phyloP scores from a whole-genome alignment of 768 basidiomycete species.

The Dentipellis fragilis region DNA sequence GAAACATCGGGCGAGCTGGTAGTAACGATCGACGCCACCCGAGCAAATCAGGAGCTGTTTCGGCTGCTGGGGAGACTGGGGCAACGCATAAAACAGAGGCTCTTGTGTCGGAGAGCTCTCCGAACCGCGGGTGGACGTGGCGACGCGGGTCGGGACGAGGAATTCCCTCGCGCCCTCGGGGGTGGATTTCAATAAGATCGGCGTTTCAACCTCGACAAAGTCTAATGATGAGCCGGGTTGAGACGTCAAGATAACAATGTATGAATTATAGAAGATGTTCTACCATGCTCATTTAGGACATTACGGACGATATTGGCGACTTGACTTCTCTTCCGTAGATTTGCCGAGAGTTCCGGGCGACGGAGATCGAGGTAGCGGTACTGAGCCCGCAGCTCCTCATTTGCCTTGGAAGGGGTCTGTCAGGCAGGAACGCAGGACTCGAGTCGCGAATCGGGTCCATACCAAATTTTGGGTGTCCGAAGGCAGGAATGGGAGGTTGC shows the following conservation, averaged over 20 bases:
- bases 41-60: conserved; percentile 90
- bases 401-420: conserved; percentile 39
- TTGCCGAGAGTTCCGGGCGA: conserved; percentile 58
- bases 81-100: conserved; percentile 74
- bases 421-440: neutral
- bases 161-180: conserved; percentile 92
- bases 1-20: conserved; percentile 90
- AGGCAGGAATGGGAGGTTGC: conserved; percentile 74
- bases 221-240: conserved; percentile 32
- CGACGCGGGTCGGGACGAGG: conserved; percentile 11
- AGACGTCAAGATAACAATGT: conserved; percentile 8
- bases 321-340: conserved; percentile 71
- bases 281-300: conserved; percentile 66
- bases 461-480: conserved; percentile 71
- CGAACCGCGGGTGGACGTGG: conserved; percentile 4
- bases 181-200: conserved; percentile 80
- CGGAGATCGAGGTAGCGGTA: conserved; percentile 88
- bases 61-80: conserved; percentile 93
- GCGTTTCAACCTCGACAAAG: conserved; percentile 91
- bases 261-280: conserved; percentile 10
- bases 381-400: conserved; percentile 76
- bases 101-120: conserved; percentile 21
- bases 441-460: conserved; percentile 19
- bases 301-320: conserved; percentile 75
- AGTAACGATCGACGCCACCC: conserved; percentile 83